These are phyloP conservation scores for Phoma sp. DNA, from an alignment of 2,329 filamentous ascomycete genomes.

Conservation along the genomic window DNA sequence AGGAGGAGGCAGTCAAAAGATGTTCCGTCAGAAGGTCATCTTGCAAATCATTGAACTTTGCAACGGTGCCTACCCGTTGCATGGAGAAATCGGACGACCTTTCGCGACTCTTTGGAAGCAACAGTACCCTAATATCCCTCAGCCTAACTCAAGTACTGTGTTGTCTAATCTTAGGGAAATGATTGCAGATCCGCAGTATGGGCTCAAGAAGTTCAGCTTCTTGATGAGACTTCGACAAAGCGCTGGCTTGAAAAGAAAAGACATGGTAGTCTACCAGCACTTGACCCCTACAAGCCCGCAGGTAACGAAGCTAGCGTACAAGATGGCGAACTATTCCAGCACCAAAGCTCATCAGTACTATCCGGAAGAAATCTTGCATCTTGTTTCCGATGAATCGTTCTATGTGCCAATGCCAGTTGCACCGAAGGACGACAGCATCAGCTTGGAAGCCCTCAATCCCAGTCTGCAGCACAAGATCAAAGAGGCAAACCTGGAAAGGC, in stretches of 20 bases:
- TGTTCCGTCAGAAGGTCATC: slow-evolving; percentile 53
- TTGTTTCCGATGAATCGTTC: slow-evolving; percentile 29
- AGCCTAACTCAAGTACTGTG: slow-evolving; percentile 61
- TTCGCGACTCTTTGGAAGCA: slow-evolving; percentile 61
- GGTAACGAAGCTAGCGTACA: slow-evolving; percentile 57
- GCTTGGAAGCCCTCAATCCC: slow-evolving; percentile 30
- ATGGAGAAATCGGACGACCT: slow-evolving; percentile 61
- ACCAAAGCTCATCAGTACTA: slow-evolving; percentile 40
- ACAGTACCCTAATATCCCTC: slow-evolving; percentile 46
- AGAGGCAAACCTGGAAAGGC: slow-evolving; percentile 21
- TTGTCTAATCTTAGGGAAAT: slow-evolving; percentile 57
- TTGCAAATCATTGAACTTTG: slow-evolving; percentile 61
- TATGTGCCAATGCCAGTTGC: slow-evolving; percentile 25
- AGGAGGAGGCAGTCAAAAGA: slow-evolving; percentile 22
- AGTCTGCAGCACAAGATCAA: slow-evolving; percentile 28
- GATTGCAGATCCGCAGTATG: slow-evolving; percentile 52
- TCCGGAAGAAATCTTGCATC: slow-evolving; percentile 38
- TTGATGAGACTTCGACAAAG: slow-evolving; percentile 25
- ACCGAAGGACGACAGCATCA: slow-evolving; percentile 38
- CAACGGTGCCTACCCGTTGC: slow-evolving; percentile 62
- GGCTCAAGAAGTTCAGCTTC: slow-evolving; percentile 56
- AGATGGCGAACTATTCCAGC: slow-evolving; percentile 54
- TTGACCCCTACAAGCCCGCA: slow-evolving; percentile 52
- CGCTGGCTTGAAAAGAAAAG: slow-evolving; percentile 52
- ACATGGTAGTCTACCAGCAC: slow-evolving; percentile 56